Conservation (phyloP, 2,329 filamentous ascomycete genomes). For the Colletotrichum filicis region DNA sequence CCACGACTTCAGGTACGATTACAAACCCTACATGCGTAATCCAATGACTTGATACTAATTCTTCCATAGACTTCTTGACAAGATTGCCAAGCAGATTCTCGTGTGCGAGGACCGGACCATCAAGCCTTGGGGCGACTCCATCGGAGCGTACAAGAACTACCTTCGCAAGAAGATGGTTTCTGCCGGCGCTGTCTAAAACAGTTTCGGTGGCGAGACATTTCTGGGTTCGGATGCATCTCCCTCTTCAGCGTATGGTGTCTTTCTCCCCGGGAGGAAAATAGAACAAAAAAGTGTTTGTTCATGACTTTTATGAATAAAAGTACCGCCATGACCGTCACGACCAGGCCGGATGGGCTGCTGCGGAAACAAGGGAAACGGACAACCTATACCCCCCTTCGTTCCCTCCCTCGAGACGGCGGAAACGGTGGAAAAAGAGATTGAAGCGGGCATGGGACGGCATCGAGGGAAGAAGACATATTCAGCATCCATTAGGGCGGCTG, state of each 20-base stretch:
- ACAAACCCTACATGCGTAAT: no score
- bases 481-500: conserved; percentile 17
- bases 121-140: conserved; percentile 86
- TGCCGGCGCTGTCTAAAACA: conserved; percentile 80
- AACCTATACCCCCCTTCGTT: not conserved
- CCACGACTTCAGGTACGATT: conserved; percentile 99
- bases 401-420: not conserved
- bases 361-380: not conserved
- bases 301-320: conserved; percentile 16
- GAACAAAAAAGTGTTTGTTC: conserved; percentile 5
- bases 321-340: conserved; percentile 7
- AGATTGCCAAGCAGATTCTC: conserved; percentile 99
- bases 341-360: conserved; percentile 4
- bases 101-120: conserved; percentile 99
- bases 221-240: not conserved
- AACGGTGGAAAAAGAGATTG: not conserved
- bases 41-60: no score
- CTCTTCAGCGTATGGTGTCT: conserved; percentile 10
- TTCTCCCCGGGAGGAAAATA: not conserved
- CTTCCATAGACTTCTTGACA: conserved; percentile 84
- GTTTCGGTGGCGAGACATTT: not conserved
- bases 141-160: conserved; percentile 97
- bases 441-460: conserved; percentile 16
- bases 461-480: conserved; percentile 8
- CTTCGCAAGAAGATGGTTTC: conserved; percentile 99